Evolutionary conservation across 2,329 filamentous ascomycete species (phyloP), one percentile per base, ranked within the genome.

Genomic region (Aspergillus japonicus): DNA sequence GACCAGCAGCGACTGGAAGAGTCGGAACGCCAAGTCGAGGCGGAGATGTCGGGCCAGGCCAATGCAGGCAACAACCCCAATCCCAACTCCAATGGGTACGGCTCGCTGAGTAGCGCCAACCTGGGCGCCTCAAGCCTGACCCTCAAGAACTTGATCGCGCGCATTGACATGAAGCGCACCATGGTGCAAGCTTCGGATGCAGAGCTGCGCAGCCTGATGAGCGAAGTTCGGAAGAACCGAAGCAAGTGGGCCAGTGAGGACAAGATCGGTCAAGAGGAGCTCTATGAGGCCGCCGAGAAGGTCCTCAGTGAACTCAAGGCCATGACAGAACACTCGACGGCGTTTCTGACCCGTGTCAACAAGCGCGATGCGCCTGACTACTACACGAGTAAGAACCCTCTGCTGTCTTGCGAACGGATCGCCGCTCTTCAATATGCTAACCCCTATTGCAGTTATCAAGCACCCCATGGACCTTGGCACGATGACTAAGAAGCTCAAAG

Each of bases 191-290:
- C 95, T 19, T 96, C 93, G 1, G 95, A 99, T 78, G 90, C 92
- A 24, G 94, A 99, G 72, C 82, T 99, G 61, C 87, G 95, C 61
- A 91, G 89, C 53, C 80, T 99, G 60, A 96, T 99, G 85, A 97
- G 95, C 69, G 95, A 99, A 76, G 95, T 99, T 19, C 87, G 95
- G 64, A 99, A 98, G 77, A 98, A 98, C 69, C 85, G 95, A 69
- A 98, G 94, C 77, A 99, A 99, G 78, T 99, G 95, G 95, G 94
- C 95, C 3, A 98, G 90, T 74, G 95, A 98, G 76, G 95, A 99
- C 68, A 95, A 96, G 67, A 89, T 99, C 62, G 94, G 95, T 61
- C 95, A 99, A 77, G 95, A 99, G 76, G 95, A 99, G 77, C 83
- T 99, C 5, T 99, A 99, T 73, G 95, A 99, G 79, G 92, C 95